phyloP scores from a whole-genome alignment of 2,329 filamentous ascomycete genomes.

The Pyrenophora seminiperda region DNA sequence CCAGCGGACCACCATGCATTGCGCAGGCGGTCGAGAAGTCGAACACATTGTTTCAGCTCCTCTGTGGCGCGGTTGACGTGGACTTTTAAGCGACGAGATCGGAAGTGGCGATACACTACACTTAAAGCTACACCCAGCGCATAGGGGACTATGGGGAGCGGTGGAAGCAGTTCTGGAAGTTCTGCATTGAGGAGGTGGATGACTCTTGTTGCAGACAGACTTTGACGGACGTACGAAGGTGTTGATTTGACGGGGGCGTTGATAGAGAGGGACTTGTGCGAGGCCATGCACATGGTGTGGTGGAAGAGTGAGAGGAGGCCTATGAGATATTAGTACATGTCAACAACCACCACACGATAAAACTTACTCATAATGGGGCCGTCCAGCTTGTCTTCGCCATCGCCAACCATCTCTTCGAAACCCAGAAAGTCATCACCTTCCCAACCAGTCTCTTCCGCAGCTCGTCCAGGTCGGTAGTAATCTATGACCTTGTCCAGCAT shows the following conservation, averaged over 20 bases:
- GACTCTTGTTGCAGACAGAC: conserved; percentile 61
- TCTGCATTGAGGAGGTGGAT: conserved; percentile 57
- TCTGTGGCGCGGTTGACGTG: conserved; percentile 54
- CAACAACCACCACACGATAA: conserved; percentile 6
- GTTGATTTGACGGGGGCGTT: conserved; percentile 54
- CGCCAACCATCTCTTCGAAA: conserved; percentile 52
- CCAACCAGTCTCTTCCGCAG: conserved; percentile 52
- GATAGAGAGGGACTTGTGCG: conserved; percentile 56
- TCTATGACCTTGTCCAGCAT: conserved; percentile 55
- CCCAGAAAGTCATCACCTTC: conserved; percentile 54
- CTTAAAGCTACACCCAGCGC: conserved; percentile 61
- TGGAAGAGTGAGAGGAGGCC: conserved; percentile 62
- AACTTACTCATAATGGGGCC: conserved; percentile 45
- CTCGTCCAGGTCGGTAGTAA: conserved; percentile 53
- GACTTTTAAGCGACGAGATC: conserved; percentile 56
- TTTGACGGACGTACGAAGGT: conserved; percentile 60
- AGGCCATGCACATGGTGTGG: conserved; percentile 62
- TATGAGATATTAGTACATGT: conserved; percentile 28
- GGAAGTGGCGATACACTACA: conserved; percentile 62
- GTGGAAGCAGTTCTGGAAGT: conserved; percentile 54
- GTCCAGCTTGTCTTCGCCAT: conserved; percentile 47
- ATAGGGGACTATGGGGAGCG: conserved; percentile 62
- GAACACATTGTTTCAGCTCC: conserved; percentile 53
- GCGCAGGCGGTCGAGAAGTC: conserved; percentile 51
- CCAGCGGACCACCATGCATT: conserved; percentile 55